Percentiles rank a stretch among this genome's conserved stretches.
Conservation (phyloP, 164 flowering plant genomes). For the Umbilicus rupestris region DNA sequence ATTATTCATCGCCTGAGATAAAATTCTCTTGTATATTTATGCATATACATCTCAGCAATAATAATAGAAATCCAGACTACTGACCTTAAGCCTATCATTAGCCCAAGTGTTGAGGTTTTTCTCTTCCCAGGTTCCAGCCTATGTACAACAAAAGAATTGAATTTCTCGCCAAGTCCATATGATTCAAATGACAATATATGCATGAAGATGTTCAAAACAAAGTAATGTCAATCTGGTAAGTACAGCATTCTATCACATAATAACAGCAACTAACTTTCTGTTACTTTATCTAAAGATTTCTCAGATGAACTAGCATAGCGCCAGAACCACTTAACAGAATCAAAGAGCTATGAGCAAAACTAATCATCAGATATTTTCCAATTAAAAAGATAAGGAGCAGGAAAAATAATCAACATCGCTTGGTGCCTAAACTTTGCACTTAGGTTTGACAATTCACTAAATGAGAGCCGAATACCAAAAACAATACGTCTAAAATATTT, state of each 20-base stretch:
- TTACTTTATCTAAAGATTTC: not conserved
- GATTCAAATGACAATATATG: not conserved
- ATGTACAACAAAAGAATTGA: slow-evolving; percentile 5
- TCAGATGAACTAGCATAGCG: not conserved
- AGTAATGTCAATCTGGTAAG: not conserved
- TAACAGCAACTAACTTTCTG: not conserved
- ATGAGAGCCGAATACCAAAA: not conserved
- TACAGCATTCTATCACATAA: not conserved
- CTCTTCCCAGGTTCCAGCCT: slow-evolving; percentile 99
- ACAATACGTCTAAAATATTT: no score
- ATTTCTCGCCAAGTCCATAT: not conserved
- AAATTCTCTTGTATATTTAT: not conserved
- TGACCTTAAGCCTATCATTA: slow-evolving; percentile 64
- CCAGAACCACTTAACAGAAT: not conserved
- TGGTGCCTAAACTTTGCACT: not conserved
- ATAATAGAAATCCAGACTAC: slow-evolving; percentile 3
- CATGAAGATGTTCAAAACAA: not conserved
- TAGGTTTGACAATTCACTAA: not conserved
- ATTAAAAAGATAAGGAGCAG: no score
- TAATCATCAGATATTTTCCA: no score
- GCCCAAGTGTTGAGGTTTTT: slow-evolving; percentile 87
- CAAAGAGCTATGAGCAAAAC: not conserved
- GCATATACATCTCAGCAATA: not conserved
- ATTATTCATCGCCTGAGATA: not conserved
- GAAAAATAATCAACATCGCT: no score